These are phyloP conservation scores for Xerocomus potaroensis DNA, from an alignment of 768 basidiomycete genomes.

Conservation along the genomic window DNA sequence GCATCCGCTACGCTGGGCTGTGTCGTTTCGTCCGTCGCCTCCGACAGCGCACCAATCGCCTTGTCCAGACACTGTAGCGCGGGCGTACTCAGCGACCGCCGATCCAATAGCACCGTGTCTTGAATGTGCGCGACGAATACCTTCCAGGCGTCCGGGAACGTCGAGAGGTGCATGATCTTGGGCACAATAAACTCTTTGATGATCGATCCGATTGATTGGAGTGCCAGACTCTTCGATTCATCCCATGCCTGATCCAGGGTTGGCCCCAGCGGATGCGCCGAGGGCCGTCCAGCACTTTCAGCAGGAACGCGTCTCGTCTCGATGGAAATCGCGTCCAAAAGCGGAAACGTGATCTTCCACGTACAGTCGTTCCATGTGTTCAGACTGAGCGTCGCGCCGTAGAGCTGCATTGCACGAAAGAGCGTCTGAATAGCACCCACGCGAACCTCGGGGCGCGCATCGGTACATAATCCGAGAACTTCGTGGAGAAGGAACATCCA, in stretches of 20 bases:
- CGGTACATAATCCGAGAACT: slow-evolving; percentile 77
- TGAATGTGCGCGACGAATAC: slow-evolving; percentile 71
- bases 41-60: slow-evolving; percentile 58
- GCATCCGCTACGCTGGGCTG: slow-evolving; percentile 41
- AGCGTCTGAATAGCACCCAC: slow-evolving; percentile 94
- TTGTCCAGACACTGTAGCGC: slow-evolving; percentile 81
- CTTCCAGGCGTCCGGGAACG: slow-evolving; percentile 70
- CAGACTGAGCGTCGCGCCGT: slow-evolving; percentile 78
- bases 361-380: slow-evolving; percentile 88
- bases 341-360: slow-evolving; percentile 88
- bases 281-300: slow-evolving; percentile 11
- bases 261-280: slow-evolving; percentile 3
- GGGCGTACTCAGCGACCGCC: slow-evolving; percentile 70
- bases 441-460: slow-evolving; percentile 81
- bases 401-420: slow-evolving; percentile 90
- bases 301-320: slow-evolving; percentile 43
- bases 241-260: slow-evolving; percentile 60
- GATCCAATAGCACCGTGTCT: slow-evolving; percentile 64
- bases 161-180: slow-evolving; percentile 68
- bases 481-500: slow-evolving; percentile 92
- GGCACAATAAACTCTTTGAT: slow-evolving; percentile 73
- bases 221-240: slow-evolving; percentile 81
- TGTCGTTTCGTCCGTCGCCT: slow-evolving; percentile 25
- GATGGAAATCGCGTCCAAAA: slow-evolving; percentile 65
- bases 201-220: slow-evolving; percentile 80